These are phyloP conservation scores for Penicillium sp. DNA, from an alignment of 2,329 filamentous ascomycete genomes.

Conservation along the genomic window DNA sequence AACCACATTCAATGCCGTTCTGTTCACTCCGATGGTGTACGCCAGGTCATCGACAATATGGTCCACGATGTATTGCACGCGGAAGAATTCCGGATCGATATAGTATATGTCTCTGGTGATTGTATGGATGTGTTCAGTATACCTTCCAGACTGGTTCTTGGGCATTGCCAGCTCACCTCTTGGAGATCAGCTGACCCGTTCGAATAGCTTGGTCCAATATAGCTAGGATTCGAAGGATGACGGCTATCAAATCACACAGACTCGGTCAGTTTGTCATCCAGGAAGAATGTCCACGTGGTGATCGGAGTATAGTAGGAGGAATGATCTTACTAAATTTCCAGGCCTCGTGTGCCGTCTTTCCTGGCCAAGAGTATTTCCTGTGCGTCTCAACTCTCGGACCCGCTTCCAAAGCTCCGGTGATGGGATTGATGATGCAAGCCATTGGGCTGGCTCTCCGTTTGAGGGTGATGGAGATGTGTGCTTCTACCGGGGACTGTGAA, in stretches of 20 bases:
- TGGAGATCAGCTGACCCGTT: constrained; percentile 52
- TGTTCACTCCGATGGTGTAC: constrained; percentile 56
- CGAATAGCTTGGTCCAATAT: constrained; percentile 54
- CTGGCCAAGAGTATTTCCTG: constrained; percentile 54
- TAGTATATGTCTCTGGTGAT: constrained; percentile 62
- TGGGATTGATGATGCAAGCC: constrained; percentile 29
- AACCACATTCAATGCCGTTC: constrained; percentile 58
- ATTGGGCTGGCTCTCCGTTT: constrained; percentile 25
- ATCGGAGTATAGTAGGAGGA: background rate
- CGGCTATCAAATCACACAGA: constrained; percentile 41
- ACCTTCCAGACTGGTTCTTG: too few species aligned
- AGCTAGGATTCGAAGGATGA: constrained; percentile 55
- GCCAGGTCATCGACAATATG: constrained; percentile 61
- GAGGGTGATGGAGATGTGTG: constrained; percentile 30
- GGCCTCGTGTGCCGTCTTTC: constrained; percentile 54
- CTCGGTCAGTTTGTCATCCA: background rate
- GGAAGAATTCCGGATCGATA: constrained; percentile 58
- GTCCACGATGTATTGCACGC: constrained; percentile 57
- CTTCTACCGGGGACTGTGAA: constrained; percentile 24
- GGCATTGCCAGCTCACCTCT: constrained; percentile 47
- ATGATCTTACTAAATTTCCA: constrained; percentile 48
- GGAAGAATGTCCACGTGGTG: too few species aligned
- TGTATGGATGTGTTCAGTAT: background rate
- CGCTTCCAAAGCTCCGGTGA: constrained; percentile 30
- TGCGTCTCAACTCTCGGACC: constrained; percentile 13